Evolutionary conservation across 352 stramenopile genomes (phyloP), one percentile per base, ranked within the genome.

Genomic region (Plasmopara viticola): DNA sequence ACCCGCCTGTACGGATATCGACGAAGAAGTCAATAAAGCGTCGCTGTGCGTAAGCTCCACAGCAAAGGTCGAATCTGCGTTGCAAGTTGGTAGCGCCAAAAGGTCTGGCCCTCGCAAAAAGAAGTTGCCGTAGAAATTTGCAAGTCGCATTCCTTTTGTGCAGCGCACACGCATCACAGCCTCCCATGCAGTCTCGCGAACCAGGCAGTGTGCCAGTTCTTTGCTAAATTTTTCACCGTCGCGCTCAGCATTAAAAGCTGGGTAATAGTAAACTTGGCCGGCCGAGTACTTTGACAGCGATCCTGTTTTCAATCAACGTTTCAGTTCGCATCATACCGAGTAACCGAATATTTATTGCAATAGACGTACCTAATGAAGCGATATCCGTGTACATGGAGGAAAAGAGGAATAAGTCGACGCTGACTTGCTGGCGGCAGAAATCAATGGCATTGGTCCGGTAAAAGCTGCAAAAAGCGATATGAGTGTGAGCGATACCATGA

Each of bases 71-170:
- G 91, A 96, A 62, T 99, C 97, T 5, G 90, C 74, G 51, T 96
- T 95, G 65, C 85, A 95, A 46, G 97, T 98, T 20, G 97, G 97
- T 30, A 99, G 71, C 13, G 96, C 94, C 52, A 99, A 69, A 0
- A 99, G 77, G 68, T 99, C 97, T 2, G 92, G 95, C 17, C 95
- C 96, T 28, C 96, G 90, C 64, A 99, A 86, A 65, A 97, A 98
- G 59, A 98, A 98, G 65, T 99, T 99, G 61, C 97, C 97, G 70
- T 99, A 98, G 66, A 99, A 99, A 62, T 98, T 98, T 29, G 82
- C 84, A 42, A 99, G 87, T n/a, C 93, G 87, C 85, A 99, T 97
- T 57, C 95, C 95, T 67, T 97, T 94, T 12, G 95, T 98, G 62
- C 88, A 97, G 41, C 97, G 92, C 58, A 99, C 94, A 53, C 96